phyloP scores from a whole-genome alignment of 1,139 yeast genomes.

The Zygoascus hellenicus region DNA sequence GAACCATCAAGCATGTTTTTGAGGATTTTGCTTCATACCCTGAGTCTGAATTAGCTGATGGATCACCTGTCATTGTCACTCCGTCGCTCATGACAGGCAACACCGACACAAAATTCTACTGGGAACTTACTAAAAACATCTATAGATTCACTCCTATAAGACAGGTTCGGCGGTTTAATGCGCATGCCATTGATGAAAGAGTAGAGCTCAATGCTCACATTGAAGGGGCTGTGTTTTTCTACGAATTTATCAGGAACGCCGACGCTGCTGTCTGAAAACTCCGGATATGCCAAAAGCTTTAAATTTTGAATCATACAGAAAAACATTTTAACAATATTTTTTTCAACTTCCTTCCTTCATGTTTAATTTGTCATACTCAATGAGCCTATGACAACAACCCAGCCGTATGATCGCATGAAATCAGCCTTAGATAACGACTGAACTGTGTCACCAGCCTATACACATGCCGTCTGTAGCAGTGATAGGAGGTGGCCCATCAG shows the following conservation, averaged over 20 bases:
- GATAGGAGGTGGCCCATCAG: conserved; percentile 69
- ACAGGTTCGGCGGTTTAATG: neutral
- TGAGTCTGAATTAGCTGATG: conserved; percentile 30
- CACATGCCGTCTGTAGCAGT: conserved; percentile 1
- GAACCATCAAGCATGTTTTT: conserved; percentile 49
- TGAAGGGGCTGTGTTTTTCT: conserved; percentile 53
- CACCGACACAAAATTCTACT: conserved; percentile 73
- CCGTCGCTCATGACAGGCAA: conserved; percentile 68
- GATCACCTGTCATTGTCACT: conserved; percentile 32
- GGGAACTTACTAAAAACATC: conserved; percentile 63
- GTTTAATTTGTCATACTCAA: too few species aligned
- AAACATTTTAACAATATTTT: too few species aligned
- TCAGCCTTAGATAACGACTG: neutral
- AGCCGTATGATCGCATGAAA: neutral
- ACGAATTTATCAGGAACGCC: conserved; percentile 36
- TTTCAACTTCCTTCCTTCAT: too few species aligned
- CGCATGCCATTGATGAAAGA: conserved; percentile 15
- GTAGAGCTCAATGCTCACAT: conserved; percentile 46
- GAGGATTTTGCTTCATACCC: conserved; percentile 40
- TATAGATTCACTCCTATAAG: conserved; percentile 49
- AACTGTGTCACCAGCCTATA: neutral
- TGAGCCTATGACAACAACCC: too few species aligned
- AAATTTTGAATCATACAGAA: too few species aligned
- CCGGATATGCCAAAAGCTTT: too few species aligned
- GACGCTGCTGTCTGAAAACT: neutral